Conservation (phyloP, 352 stramenopile genomes). For the Globisporangium recalcitrans region DNA sequence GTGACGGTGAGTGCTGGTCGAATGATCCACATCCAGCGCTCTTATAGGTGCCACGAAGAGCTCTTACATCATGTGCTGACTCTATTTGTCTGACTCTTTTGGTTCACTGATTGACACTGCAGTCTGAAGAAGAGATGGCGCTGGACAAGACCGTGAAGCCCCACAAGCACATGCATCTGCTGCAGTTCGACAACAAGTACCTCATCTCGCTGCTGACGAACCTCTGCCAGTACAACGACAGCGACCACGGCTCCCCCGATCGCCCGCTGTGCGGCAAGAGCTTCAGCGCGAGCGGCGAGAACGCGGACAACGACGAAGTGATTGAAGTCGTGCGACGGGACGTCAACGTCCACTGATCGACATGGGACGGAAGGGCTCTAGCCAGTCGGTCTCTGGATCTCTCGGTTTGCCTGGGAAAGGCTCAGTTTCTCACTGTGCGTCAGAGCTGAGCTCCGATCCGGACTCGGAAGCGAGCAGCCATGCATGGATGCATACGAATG, state of each 20-base stretch:
- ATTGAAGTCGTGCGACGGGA: slow-evolving; percentile 72
- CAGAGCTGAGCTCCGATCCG: background rate
- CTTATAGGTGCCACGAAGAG: background rate
- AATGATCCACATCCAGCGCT: background rate
- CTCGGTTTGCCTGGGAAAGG: background rate
- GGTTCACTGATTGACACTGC: background rate
- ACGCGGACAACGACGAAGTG: slow-evolving; percentile 42
- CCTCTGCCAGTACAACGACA: slow-evolving; percentile 50
- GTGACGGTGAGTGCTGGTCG: slow-evolving; percentile 43
- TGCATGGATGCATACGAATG: background rate
- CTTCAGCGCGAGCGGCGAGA: slow-evolving; percentile 31
- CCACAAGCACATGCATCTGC: slow-evolving; percentile 72
- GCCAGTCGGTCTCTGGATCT: background rate
- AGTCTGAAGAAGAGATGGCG: slow-evolving; percentile 67
- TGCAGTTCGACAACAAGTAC: slow-evolving; percentile 87
- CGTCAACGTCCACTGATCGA: slow-evolving; percentile 37
- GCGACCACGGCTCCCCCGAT: slow-evolving; percentile 12
- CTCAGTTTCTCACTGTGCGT: background rate
- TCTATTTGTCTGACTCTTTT: slow-evolving; percentile 4
- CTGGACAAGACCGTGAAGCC: slow-evolving; percentile 73
- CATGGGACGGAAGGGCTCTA: background rate
- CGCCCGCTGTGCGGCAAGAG: slow-evolving; percentile 30
- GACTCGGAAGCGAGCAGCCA: background rate
- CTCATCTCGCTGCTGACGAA: slow-evolving; percentile 78
- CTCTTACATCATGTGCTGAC: slow-evolving; percentile 5